Evolutionary conservation across 441 rosid species (phyloP), one percentile per base, ranked within the genome.

Genomic region (Bocquillonia castaneifolia): DNA sequence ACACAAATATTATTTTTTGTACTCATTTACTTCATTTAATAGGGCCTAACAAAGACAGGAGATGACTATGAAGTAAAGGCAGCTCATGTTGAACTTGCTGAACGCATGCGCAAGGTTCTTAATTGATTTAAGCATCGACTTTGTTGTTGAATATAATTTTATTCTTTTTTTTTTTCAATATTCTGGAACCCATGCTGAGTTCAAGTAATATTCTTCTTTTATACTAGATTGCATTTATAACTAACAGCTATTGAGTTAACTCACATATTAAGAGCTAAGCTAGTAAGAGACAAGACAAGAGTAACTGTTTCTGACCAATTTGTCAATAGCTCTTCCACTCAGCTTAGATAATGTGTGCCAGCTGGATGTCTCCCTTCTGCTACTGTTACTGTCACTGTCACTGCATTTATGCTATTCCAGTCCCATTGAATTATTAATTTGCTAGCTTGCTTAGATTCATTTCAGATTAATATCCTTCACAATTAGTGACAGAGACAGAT

Each of bases 81-180:
- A 71, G 99, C 98, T 76, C 98, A 94, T 76, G 99, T 87, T 68
- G 92, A 92, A 80, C 96, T 94, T 71, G 99, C 98, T 68, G 98
- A 94, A 74, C 94, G 98, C 72, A 94, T 94, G 98, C 97, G 98
- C 77, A 92, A 90, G 98, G 98, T 67, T 50, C 63, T 64, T 26
- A 68, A 29, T 63, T 66, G 44, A 64, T 50, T 55, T 60, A 18
- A 9, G 62, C 32, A 50, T 66, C 59, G 23, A 15, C 42, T 29
- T 6, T 59, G 1, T 58, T n/a, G 10, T 32, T 60, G 17, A 5
- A 14, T 50, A 44, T 3, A 13, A 32, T 17, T 40, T 6, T 47
- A 26, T 44, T 50, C 48, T 64, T 1, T 40, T 26, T 60, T 42
- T 37, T 45, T 31, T 25, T 63, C 9, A 31, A n/a, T n/a, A 8